phyloP scores from a whole-genome alignment of 2,329 filamentous ascomycete species.

The Rhynchosporium graminicola region DNA sequence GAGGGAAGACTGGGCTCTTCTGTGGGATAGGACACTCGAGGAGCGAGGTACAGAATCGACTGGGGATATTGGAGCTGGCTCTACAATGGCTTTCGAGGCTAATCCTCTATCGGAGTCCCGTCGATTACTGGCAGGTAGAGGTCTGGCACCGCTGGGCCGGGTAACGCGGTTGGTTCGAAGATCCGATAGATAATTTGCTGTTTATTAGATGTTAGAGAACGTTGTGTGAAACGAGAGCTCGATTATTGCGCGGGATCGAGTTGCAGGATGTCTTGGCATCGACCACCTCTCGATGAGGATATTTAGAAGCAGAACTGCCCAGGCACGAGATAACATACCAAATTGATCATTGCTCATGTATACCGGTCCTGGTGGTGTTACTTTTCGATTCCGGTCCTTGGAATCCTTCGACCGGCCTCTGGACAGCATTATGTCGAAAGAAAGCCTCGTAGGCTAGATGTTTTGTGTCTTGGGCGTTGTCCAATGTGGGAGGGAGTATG shows the following conservation, averaged over 20 bases:
- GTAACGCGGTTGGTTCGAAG: conserved; percentile 68
- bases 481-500: neutral
- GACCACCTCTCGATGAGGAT: too few species aligned
- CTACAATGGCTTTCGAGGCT: conserved; percentile 31
- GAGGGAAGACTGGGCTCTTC: conserved; percentile 35
- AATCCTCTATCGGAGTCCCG: conserved; percentile 44
- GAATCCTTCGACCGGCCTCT: conserved; percentile 41
- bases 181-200: conserved; percentile 70
- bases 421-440: conserved; percentile 29
- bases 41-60: conserved; percentile 33
- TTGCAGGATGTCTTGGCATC: neutral
- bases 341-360: conserved; percentile 71
- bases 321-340: conserved; percentile 48
- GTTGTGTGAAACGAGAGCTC: neutral
- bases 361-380: conserved; percentile 60
- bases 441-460: conserved; percentile 2
- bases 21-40: conserved; percentile 36
- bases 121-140: conserved; percentile 51
- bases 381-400: conserved; percentile 49
- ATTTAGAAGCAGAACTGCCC: neutral
- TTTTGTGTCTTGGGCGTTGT: neutral
- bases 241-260: neutral
- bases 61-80: conserved; percentile 24
- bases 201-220: conserved; percentile 31
- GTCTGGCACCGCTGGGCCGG: conserved; percentile 71